Evolutionary conservation across 805 yeast genomes (phyloP).

Genomic region (Metschnikowia orientalis): DNA sequence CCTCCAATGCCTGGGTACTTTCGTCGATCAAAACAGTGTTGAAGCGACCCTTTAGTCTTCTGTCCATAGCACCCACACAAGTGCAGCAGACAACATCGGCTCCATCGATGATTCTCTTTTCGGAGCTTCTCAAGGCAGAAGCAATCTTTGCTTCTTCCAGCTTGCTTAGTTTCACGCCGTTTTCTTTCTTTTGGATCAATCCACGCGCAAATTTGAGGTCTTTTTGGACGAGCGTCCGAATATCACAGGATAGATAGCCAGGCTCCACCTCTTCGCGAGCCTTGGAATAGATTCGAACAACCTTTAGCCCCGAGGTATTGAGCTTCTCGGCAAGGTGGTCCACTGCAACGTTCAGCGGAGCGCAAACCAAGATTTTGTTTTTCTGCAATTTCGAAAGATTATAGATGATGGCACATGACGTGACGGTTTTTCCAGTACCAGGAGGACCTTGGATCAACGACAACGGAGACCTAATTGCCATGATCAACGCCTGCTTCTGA

Average conservation of each 20-base stretch:
- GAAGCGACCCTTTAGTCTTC: constrained; percentile 55
- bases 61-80: constrained; percentile 89
- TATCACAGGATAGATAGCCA: constrained; percentile 17
- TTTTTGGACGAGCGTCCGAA: neutral
- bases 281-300: constrained; percentile 71
- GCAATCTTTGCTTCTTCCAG: constrained; percentile 9
- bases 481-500: constrained; percentile 68
- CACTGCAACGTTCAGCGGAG: constrained; percentile 94
- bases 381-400: constrained; percentile 62
- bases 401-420: constrained; percentile 82
- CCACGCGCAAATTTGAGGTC: constrained; percentile 1
- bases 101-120: constrained; percentile 43
- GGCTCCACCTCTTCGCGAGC: constrained; percentile 74
- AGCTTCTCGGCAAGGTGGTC: constrained; percentile 82
- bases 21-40: constrained; percentile 86
- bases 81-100: constrained; percentile 87
- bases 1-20: constrained; percentile 91
- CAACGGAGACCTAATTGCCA: constrained; percentile 16
- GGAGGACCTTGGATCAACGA: constrained; percentile 77
- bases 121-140: constrained; percentile 31
- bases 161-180: constrained; percentile 9
- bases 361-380: constrained; percentile 77
- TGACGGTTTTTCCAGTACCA: constrained; percentile 87
- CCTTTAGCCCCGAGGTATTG: constrained; percentile 65
- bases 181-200: constrained; percentile 4